Base-by-base conservation (phyloP, 805 yeast species). In the Wickerhamiella alocasiicola region DNA sequence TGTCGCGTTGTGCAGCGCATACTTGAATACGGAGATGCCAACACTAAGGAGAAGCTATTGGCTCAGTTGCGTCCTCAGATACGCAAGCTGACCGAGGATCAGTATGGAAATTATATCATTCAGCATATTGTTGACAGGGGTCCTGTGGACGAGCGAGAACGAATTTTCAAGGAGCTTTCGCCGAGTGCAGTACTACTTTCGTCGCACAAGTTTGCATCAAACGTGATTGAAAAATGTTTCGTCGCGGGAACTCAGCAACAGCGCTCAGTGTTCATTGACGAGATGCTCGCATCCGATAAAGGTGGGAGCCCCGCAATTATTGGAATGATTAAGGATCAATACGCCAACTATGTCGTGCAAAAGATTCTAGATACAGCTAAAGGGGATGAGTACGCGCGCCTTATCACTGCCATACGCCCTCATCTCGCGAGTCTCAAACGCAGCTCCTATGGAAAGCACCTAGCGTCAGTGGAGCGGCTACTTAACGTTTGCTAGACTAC, bases 131-230 rank as follows among this genome's bases (percentile, higher is more conserved):
- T 91, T 48, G 94, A 85, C 59, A 74, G 78, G 44, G 94, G 94
- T n/a, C 52, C 56, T 29, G 47, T 48, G 3, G 66, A 64, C 19
- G 85, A 81, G 52, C 71, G 78, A 13, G 71, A 67, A 43, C 64
- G 58, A 36, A 78, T 91, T 37, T 67, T 84, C 35, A 66, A 69
- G 32, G 74, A 80, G 33, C 93, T 88, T 9, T 60, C 75, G 24
- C 77, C 77, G 20, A 71, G 76, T 15, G 77, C 83, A 36, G 82
- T 91, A 24, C 75, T 72, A 40, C 79, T 85, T 44, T 82, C 95
- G n/a, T 80, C 83, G 54, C 98, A 91, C 65, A 91, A 91, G 62
- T 91, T 85, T 66, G 97, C 98, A 2, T 84, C 95, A 0, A 91
- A 91, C 59, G 99, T 93, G 23, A 94, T 91, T 49, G 99, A 91